Percentiles rank a stretch among this genome's conserved stretches.
Evolutionary conservation across 1,284 basidiomycete genomes (phyloP).

Genomic region (Sphagnurus paluster): DNA sequence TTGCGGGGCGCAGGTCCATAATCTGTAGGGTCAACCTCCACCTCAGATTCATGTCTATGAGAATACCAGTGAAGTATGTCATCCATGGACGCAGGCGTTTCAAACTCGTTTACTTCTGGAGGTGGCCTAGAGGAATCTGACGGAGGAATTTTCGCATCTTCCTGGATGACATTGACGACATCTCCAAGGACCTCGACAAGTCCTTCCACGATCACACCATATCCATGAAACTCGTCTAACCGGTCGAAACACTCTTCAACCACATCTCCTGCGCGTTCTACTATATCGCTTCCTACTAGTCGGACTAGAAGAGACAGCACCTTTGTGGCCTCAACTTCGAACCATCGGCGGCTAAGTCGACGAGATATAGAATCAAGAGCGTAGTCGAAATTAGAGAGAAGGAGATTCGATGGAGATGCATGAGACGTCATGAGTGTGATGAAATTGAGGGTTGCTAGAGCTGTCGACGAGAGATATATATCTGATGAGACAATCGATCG

Average conservation of each 20-base stretch:
- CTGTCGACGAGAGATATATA: slow-evolving; percentile 68
- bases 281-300: slow-evolving; percentile 81
- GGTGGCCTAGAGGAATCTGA: slow-evolving; percentile 17
- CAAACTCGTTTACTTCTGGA: slow-evolving; percentile 7
- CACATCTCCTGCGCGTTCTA: slow-evolving; percentile 85
- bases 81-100: slow-evolving; percentile 35
- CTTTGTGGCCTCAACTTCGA: slow-evolving; percentile 78
- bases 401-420: slow-evolving; percentile 79
- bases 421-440: slow-evolving; percentile 76
- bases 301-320: slow-evolving; percentile 83
- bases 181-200: slow-evolving; percentile 84
- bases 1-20: slow-evolving; percentile 63
- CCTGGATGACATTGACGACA: slow-evolving; percentile 71
- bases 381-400: slow-evolving; percentile 94
- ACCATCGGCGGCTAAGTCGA: slow-evolving; percentile 71
- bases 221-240: slow-evolving; percentile 91
- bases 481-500: slow-evolving; percentile 76
- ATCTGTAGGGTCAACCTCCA: slow-evolving; percentile 43
- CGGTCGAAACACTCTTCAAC: slow-evolving; percentile 96
- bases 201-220: slow-evolving; percentile 80
- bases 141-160: slow-evolving; percentile 39
- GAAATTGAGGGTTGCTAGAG: slow-evolving; percentile 66
- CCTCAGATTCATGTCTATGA: slow-evolving; percentile 40
- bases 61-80: slow-evolving; percentile 67
- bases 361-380: slow-evolving; percentile 86